phyloP scores from a whole-genome alignment of 108 stramenopile genomes.

The Fistulifera solaris region DNA sequence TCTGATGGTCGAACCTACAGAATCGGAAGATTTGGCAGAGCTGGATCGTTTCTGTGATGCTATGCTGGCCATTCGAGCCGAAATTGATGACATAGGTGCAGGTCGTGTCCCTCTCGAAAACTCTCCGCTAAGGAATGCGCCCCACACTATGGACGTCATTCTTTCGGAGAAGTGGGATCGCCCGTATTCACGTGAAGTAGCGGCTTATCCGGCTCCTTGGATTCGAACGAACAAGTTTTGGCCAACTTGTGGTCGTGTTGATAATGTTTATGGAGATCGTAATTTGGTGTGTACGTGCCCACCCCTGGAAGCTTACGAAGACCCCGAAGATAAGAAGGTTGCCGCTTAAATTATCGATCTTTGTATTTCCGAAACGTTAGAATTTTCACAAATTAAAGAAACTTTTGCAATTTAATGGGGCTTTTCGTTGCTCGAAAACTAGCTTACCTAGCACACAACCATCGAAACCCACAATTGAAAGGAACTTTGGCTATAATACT shows the following conservation, averaged over 20 bases:
- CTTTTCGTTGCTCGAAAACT: no score
- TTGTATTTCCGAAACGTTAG: background rate
- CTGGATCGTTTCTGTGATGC: slow-evolving; percentile 97
- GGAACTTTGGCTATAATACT: no score
- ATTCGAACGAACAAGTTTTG: slow-evolving; percentile 94
- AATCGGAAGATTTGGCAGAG: slow-evolving; percentile 95
- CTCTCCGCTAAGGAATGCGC: slow-evolving; percentile 91
- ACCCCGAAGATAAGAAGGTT: slow-evolving; percentile 62
- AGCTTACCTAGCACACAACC: no score
- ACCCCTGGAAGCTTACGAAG: slow-evolving; percentile 84
- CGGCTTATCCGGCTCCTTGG: slow-evolving; percentile 95
- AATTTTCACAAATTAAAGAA: background rate
- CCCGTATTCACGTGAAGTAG: slow-evolving; percentile 79
- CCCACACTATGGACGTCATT: slow-evolving; percentile 91
- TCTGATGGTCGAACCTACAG: slow-evolving; percentile 98
- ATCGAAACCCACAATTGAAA: no score
- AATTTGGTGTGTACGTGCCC: slow-evolving; percentile 96
- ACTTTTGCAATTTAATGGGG: background rate
- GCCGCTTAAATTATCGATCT: slow-evolving; percentile 18
- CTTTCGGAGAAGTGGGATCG: slow-evolving; percentile 84
- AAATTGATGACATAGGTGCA: slow-evolving; percentile 93
- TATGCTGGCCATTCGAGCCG: slow-evolving; percentile 92
- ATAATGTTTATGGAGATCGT: slow-evolving; percentile 97
- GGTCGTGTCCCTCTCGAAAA: slow-evolving; percentile 81
- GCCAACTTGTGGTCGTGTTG: slow-evolving; percentile 94